Evolutionary conservation across 805 yeast genomes (phyloP).

Genomic region (Zygosaccharomyces siamensis): DNA sequence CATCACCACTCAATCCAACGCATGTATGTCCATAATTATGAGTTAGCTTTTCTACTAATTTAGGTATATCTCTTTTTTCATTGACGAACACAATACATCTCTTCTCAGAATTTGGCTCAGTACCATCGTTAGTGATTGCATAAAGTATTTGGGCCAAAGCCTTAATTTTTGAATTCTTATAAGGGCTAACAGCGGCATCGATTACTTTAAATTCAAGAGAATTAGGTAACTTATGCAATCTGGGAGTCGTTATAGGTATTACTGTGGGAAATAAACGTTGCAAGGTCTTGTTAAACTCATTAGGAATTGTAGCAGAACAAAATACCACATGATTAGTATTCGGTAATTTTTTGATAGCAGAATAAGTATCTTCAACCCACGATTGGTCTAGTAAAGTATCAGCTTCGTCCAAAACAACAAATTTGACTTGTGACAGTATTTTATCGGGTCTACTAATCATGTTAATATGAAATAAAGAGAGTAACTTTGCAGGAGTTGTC

Average conservation of each 20-base stretch:
- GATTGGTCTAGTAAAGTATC: conserved; percentile 85
- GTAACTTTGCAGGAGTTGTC: conserved; percentile 77
- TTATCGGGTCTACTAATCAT: conserved; percentile 38
- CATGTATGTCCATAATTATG: conserved; percentile 53
- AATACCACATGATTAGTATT: conserved; percentile 61
- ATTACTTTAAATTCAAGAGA: conserved; percentile 67
- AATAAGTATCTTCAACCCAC: conserved; percentile 62
- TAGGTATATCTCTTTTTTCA: conserved; percentile 56
- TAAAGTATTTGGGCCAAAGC: conserved; percentile 85
- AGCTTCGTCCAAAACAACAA: conserved; percentile 85
- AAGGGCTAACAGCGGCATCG: conserved; percentile 75
- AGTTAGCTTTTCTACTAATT: conserved; percentile 51
- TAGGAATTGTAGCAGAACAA: conserved; percentile 89
- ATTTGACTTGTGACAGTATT: conserved; percentile 45
- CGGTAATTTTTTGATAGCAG: conserved; percentile 46
- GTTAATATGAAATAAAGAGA: conserved; percentile 34
- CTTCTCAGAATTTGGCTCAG: conserved; percentile 71
- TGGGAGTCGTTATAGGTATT: conserved; percentile 67
- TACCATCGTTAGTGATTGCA: conserved; percentile 78
- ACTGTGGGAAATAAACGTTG: conserved; percentile 58
- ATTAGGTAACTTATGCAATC: conserved; percentile 78
- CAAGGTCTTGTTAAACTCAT: conserved; percentile 61
- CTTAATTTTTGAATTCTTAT: conserved; percentile 73
- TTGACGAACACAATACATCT: conserved; percentile 84
- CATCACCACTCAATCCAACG: conserved; percentile 62